phyloP scores from a whole-genome alignment of 164 flowering plant species.

The Vitis amurensis region DNA sequence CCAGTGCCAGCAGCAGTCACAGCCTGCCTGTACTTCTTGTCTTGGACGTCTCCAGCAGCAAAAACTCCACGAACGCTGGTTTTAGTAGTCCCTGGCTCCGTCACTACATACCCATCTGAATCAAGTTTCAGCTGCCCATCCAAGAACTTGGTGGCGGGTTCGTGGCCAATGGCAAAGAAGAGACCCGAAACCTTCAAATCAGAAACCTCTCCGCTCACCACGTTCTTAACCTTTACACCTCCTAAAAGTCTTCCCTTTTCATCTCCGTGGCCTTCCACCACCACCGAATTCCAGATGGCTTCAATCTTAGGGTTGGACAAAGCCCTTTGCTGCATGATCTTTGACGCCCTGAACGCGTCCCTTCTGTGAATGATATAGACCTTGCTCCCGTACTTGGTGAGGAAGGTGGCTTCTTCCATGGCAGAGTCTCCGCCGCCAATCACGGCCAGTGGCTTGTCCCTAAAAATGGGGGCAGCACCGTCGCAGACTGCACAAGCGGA shows the following conservation, averaged over 20 bases:
- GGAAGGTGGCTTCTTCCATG: constrained; percentile 88
- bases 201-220: constrained; percentile 59
- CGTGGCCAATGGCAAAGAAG: constrained; percentile 97
- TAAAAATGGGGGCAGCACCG: constrained; percentile 79
- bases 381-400: constrained; percentile 83
- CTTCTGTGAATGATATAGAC: constrained; percentile 84
- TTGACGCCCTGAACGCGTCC: constrained; percentile 79
- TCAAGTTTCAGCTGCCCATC: constrained; percentile 81
- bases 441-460: constrained; percentile 81
- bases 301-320: constrained; percentile 78
- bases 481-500: constrained; percentile 52
- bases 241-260: constrained; percentile 46
- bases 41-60: constrained; percentile 99
- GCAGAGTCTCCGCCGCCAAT: constrained; percentile 99
- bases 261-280: constrained; percentile 72
- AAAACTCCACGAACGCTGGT: constrained; percentile 90
- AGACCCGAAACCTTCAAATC: constrained; percentile 81
- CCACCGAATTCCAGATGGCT: constrained; percentile 81
- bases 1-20: constrained; percentile 97
- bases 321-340: constrained; percentile 88
- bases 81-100: constrained; percentile 77
- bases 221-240: constrained; percentile 78
- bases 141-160: constrained; percentile 93
- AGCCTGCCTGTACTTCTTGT: constrained; percentile 96
- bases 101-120: constrained; percentile 77